Base-by-base conservation (phyloP, 2,329 filamentous ascomycete species). In the Fusarium subtropicale region DNA sequence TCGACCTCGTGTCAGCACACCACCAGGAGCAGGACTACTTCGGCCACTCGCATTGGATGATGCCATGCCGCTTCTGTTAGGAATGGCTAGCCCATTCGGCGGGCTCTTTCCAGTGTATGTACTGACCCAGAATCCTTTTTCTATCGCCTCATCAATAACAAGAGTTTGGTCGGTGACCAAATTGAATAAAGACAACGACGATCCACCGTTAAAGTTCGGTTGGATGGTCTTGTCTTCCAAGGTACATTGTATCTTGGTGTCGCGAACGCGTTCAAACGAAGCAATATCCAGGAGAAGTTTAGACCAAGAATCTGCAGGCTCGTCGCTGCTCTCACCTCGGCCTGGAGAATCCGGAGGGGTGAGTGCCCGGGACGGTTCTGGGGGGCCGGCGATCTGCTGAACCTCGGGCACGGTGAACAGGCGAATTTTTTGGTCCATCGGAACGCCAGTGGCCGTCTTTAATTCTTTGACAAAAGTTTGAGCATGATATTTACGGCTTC, bases 71-170 rank as follows among this genome's bases (percentile, higher is more conserved):
- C 68, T 74, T 28, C 76, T 68, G 6, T 79, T 79, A 7, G 80
- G 75, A 33, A 82, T 76, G 4, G 76, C 71, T 61, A 81, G 82
- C 45, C 78, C 79, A 33, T 79, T 79, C 16, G 71, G 74, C 58
- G 77, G 73, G 11, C 71, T 66, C 28, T 74, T 75, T 8, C 75
- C 76, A 7, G 74, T 79, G 72, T 83, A 84, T 13, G 80, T 88
- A 28, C 86, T 87, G 10, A 92, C 86, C 74, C 83, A 89, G 16
- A 80, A 80, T 50, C 89, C 87, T 11, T 36, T 46, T 20, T 87
- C 85, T 47, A 91, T 83, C 65, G 90, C 85, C 77, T 97, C 93
- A 76, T 98, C 95, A 7, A 98, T 82, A n/a, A 97, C 88, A 51
- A 97, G 85, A 5, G 90, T 88, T 74, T 92, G 89, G 66, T 93